A percentile compares a stretch with the other conserved stretches of the same genome.
These are phyloP conservation scores for Kwoniella sp. DNA, from an alignment of 768 basidiomycete genomes.

Conservation along the genomic window DNA sequence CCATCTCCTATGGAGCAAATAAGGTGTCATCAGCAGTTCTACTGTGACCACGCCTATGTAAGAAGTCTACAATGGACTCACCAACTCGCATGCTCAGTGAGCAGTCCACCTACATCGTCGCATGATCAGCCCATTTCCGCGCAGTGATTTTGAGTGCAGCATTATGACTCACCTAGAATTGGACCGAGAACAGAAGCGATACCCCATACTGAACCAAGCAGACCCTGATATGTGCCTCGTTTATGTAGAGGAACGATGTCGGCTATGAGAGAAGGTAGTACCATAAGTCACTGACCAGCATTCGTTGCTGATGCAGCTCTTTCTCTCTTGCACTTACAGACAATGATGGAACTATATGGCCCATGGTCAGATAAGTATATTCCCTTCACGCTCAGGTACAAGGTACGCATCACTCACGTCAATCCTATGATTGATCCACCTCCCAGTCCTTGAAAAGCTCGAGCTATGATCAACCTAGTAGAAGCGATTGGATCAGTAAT, in stretches of 20 bases:
- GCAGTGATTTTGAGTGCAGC: too few relatives aligned
- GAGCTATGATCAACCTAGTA: constrained; percentile 35
- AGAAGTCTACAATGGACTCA: constrained; percentile 8
- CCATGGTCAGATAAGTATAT: not conserved
- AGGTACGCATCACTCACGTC: constrained; percentile 25
- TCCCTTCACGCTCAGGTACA: not conserved
- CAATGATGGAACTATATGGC: constrained; percentile 29
- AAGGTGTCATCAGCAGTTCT: not conserved
- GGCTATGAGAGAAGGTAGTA: constrained; percentile 14
- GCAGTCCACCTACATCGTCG: too few relatives aligned
- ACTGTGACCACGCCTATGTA: not conserved
- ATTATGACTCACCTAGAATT: too few relatives aligned
- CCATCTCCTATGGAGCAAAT: constrained; percentile 36
- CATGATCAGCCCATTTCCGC: too few relatives aligned
- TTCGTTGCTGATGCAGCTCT: not conserved
- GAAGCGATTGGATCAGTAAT: too few relatives aligned
- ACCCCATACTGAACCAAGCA: constrained; percentile 71
- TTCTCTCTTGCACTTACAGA: constrained; percentile 28
- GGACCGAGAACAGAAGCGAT: constrained; percentile 74
- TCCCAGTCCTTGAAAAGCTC: constrained; percentile 50
- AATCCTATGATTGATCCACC: constrained; percentile 51
- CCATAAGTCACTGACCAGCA: too few relatives aligned
- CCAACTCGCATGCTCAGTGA: constrained; percentile 35
- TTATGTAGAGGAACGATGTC: constrained; percentile 81
- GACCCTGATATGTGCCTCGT: constrained; percentile 73